Conservation (phyloP, 306 rosid species). For the Hippophae rhamnoides region DNA sequence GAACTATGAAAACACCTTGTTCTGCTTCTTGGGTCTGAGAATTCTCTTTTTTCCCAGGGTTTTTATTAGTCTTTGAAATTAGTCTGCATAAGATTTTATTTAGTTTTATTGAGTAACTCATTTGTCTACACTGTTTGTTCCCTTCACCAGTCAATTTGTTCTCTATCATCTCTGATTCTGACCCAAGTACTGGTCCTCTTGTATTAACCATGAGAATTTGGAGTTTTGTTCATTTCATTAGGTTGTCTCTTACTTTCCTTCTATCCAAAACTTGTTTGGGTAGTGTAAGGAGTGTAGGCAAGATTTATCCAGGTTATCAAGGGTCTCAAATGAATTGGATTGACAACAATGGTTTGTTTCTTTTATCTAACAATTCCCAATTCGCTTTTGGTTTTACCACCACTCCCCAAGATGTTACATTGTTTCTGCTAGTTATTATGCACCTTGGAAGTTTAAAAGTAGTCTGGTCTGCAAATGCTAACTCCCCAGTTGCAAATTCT, state of each 20-base stretch:
- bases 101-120: slow-evolving; percentile 3
- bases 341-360: slow-evolving; percentile 50
- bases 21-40: too few species aligned
- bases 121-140: neutral
- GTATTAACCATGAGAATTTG: slow-evolving; percentile 35
- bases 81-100: neutral
- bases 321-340: slow-evolving; percentile 66
- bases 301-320: slow-evolving; percentile 31
- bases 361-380: slow-evolving; percentile 32
- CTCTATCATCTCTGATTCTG: slow-evolving; percentile 5
- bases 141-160: neutral
- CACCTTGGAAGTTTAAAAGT: slow-evolving; percentile 22
- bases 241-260: slow-evolving; percentile 20
- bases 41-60: neutral
- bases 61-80: neutral
- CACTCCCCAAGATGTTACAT: slow-evolving; percentile 27
- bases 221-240: slow-evolving; percentile 12
- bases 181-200: neutral
- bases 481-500: slow-evolving; percentile 50
- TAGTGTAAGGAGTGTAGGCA: slow-evolving; percentile 27
- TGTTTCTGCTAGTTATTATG: slow-evolving; percentile 39
- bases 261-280: slow-evolving; percentile 28
- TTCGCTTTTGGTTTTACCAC: slow-evolving; percentile 54
- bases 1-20: too few species aligned
- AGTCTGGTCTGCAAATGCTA: slow-evolving; percentile 76